Evolutionary conservation across 768 basidiomycete species (phyloP).

Genomic region (Chiua virens): DNA sequence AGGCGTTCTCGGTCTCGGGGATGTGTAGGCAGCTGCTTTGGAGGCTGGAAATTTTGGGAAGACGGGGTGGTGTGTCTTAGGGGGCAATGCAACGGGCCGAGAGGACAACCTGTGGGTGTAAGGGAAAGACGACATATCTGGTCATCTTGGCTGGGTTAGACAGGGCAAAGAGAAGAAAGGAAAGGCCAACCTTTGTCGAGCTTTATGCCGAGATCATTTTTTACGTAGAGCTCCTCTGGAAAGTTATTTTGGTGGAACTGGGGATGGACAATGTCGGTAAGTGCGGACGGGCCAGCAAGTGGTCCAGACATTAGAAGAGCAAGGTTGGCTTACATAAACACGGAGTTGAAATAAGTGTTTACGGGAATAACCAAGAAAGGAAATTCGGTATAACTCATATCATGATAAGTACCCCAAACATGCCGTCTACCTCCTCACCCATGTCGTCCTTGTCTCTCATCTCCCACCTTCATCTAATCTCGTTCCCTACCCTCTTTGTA

Average conservation of each 20-base stretch:
- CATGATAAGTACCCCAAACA: too few species aligned
- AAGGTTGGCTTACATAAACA: conserved; percentile 6
- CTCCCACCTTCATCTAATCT: not conserved
- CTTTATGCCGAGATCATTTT: conserved; percentile 79
- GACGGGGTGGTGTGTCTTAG: conserved; percentile 90
- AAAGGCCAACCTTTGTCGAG: conserved; percentile 77
- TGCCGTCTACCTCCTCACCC: not conserved
- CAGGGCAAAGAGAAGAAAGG: not conserved
- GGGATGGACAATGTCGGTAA: conserved; percentile 75
- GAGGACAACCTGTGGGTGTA: conserved; percentile 81
- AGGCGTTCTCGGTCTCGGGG: conserved; percentile 81
- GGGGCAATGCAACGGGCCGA: conserved; percentile 90
- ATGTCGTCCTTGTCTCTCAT: too few species aligned
- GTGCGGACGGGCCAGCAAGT: conserved; percentile 54
- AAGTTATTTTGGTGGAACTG: conserved; percentile 96
- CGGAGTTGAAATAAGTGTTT: too few species aligned
- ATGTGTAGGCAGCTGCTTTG: conserved; percentile 78
- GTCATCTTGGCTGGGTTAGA: conserved; percentile 56
- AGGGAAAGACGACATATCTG: conserved; percentile 90
- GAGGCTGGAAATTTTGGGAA: conserved; percentile 84
- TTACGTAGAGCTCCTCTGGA: conserved; percentile 75
- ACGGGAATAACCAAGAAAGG: too few species aligned
- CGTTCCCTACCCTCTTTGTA: not conserved
- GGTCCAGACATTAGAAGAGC: conserved; percentile 39
- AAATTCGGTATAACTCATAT: too few species aligned